Conservation (phyloP, 148 eudicot genomes). For the Amaranthus hypochondriacus region DNA sequence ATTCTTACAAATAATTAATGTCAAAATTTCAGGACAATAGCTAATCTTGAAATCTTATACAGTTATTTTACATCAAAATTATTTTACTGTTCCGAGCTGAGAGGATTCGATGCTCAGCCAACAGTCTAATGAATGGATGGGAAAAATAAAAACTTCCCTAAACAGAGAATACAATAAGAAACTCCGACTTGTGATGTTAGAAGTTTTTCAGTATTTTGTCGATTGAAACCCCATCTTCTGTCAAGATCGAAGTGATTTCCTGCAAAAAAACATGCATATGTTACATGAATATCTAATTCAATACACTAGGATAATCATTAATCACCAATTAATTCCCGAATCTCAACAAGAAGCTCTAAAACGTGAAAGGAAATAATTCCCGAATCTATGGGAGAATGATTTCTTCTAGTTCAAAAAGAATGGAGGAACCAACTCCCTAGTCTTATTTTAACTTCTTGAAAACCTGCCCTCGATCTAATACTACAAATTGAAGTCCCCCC, state of each 20-base stretch:
- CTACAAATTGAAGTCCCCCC: too few species aligned
- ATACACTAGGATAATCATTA: not conserved
- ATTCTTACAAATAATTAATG: not conserved
- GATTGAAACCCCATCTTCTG: constrained; percentile 58
- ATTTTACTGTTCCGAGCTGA: constrained; percentile 21
- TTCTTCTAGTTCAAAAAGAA: too few species aligned
- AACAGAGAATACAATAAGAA: constrained; percentile 21
- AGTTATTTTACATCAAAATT: not conserved
- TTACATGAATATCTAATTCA: not conserved
- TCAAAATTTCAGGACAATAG: not conserved
- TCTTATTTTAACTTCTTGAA: not conserved
- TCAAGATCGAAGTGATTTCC: constrained; percentile 77
- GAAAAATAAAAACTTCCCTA: constrained; percentile 18
- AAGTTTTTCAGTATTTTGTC: constrained; percentile 82
- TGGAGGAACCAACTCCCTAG: not conserved
- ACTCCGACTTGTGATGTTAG: constrained; percentile 19
- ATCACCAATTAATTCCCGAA: not conserved
- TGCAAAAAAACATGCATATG: constrained; percentile 35
- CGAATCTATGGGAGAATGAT: too few species aligned
- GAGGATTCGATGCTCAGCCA: constrained; percentile 1
- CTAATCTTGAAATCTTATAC: too few species aligned
- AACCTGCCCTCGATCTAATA: not conserved
- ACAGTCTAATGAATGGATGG: constrained; percentile 17
- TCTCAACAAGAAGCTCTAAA: not conserved
- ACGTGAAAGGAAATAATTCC: too few species aligned